Evolutionary conservation across 495 filamentous ascomycete genomes (phyloP).

Genomic region (Hapsidospora chrysogenum): DNA sequence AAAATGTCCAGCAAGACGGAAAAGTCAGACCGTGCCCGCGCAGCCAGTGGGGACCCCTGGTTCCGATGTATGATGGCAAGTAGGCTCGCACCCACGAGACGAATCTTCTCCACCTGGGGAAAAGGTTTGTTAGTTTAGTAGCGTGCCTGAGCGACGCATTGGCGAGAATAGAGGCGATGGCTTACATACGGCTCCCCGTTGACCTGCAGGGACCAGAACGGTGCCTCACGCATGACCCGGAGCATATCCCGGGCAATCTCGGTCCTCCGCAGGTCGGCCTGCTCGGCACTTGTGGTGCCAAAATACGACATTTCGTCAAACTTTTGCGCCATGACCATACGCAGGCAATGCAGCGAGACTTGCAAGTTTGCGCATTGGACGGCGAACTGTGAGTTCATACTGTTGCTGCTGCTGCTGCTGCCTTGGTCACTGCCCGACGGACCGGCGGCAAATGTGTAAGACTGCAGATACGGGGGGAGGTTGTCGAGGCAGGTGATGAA

Average conservation of each 20-base stretch:
- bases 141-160: background rate
- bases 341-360: constrained; percentile 13
- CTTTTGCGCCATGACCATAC: constrained; percentile 13
- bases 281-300: constrained; percentile 1
- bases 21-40: no score
- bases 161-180: background rate
- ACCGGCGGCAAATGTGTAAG: background rate
- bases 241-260: constrained; percentile 3
- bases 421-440: background rate
- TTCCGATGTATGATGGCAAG: constrained; percentile 14
- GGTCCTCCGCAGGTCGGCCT: background rate
- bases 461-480: constrained; percentile 2
- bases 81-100: constrained; percentile 13
- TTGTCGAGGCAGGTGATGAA: constrained; percentile 3
- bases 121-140: constrained; percentile 7
- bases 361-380: constrained; percentile 14
- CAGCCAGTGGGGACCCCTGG: no score
- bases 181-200: constrained; percentile 2
- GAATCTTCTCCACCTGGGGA: constrained; percentile 14
- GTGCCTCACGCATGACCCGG: constrained; percentile 2
- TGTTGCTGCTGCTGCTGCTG: background rate
- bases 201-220: constrained; percentile 1
- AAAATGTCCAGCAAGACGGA: no score
- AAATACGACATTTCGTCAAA: constrained; percentile 9
- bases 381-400: constrained; percentile 3